Conservation (phyloP, 257 asterid genomes). For the Solanum pennellii region DNA sequence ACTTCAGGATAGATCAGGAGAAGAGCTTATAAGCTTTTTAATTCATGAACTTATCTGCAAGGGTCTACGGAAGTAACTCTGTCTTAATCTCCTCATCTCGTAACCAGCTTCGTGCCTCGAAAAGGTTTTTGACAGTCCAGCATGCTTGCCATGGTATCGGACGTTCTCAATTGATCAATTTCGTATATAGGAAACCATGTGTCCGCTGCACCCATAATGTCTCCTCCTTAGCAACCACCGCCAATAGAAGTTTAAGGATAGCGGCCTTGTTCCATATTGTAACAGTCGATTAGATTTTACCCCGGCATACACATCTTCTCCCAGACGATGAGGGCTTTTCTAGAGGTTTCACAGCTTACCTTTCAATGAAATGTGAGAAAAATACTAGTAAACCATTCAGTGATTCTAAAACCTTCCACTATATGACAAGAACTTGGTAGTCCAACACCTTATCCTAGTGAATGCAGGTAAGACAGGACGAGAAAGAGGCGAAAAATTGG, state of each 20-base stretch:
- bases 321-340: no score
- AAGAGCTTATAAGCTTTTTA: no score
- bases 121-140: no score
- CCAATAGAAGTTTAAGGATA: neutral
- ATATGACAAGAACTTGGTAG: no score
- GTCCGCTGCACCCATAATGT: neutral
- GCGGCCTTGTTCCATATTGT: neutral
- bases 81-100: no score
- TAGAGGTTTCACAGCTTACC: neutral
- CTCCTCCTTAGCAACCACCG: neutral
- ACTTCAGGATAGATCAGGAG: no score
- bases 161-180: neutral
- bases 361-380: neutral
- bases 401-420: no score
- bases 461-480: neutral
- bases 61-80: no score
- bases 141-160: no score
- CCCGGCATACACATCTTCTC: neutral
- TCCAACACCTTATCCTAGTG: neutral
- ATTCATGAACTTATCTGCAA: no score
- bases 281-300: no score
- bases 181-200: neutral
- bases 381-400: neutral
- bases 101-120: no score
- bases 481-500: neutral